A percentile compares a stretch with the other conserved stretches of the same genome.
phyloP scores from a whole-genome alignment of 805 yeast species.

The Teunomyces lycoperdinae region DNA sequence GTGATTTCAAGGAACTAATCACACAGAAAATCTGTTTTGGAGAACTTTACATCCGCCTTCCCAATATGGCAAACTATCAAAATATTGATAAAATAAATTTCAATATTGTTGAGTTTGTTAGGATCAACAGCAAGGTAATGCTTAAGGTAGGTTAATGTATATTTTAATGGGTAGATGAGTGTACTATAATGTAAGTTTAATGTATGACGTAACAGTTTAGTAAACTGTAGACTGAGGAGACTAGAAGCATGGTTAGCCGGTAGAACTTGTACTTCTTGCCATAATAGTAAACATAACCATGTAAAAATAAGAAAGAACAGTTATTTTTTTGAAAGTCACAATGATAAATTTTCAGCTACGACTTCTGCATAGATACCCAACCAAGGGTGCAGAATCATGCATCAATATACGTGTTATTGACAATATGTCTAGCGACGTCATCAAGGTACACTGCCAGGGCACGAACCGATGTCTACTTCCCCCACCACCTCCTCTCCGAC shows the following conservation, averaged over 20 bases:
- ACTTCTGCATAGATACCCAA: background rate
- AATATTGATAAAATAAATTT: slow-evolving; percentile 25
- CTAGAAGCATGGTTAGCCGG: background rate
- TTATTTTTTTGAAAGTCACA: background rate
- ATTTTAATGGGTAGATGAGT: background rate
- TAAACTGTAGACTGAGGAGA: background rate
- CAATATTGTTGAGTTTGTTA: slow-evolving; percentile 17
- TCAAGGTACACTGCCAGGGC: background rate
- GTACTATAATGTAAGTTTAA: background rate
- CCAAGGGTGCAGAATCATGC: background rate
- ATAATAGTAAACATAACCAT: background rate
- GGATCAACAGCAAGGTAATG: slow-evolving; percentile 18
- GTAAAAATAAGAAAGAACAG: background rate
- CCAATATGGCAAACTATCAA: slow-evolving; percentile 20
- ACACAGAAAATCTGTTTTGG: slow-evolving; percentile 23
- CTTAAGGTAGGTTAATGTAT: slow-evolving; percentile 18
- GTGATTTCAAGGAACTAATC: slow-evolving; percentile 25
- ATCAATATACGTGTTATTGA: background rate
- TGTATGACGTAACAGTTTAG: background rate
- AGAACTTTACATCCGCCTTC: slow-evolving; percentile 25
- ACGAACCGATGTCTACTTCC: background rate
- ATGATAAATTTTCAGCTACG: background rate
- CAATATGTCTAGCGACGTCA: background rate
- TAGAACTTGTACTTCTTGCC: background rate
- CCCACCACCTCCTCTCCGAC: background rate